Conservation (phyloP, 139 green algal genomes). For the Dunaliella primolecta region DNA sequence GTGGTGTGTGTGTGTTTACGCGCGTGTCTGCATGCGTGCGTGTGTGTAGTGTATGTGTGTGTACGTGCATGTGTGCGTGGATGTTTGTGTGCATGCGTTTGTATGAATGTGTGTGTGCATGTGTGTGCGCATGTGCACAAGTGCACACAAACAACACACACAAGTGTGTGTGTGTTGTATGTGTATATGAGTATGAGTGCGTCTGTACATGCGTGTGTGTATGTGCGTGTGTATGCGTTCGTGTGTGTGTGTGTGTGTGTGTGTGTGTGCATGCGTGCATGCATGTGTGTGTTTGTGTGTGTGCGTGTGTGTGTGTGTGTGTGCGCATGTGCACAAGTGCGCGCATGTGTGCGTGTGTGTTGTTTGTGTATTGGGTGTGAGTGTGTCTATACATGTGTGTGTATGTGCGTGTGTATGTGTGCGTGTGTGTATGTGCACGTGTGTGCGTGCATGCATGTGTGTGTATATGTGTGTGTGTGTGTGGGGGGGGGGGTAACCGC, state of each 20-base stretch:
- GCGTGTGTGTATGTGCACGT: not conserved
- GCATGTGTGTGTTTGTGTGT: conserved; percentile 16
- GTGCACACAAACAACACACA: not conserved
- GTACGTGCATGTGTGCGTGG: not conserved
- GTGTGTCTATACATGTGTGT: conserved; percentile 13
- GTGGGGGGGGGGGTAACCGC: not conserved
- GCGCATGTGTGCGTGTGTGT: not conserved
- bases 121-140: not conserved
- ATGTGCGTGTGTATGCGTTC: conserved; percentile 4
- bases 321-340: not conserved
- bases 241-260: conserved; percentile 13
- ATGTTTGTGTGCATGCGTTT: not conserved
- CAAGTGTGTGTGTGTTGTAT: not conserved
- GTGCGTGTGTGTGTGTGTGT: conserved; percentile 11
- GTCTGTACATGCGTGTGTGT: not conserved
- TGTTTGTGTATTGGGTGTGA: not conserved
- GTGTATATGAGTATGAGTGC: not conserved
- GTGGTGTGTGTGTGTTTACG: not conserved
- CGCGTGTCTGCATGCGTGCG: not conserved
- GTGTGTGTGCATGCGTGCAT: conserved; percentile 9
- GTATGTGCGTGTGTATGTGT: conserved; percentile 15
- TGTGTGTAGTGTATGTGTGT: not conserved
- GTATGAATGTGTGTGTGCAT: not conserved
- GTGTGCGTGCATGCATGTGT: conserved; percentile 3
- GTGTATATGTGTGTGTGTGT: not conserved